These are phyloP conservation scores for Paecilomyces dactylethromorphus DNA, from an alignment of 2,329 filamentous ascomycete species.

Conservation along the genomic window DNA sequence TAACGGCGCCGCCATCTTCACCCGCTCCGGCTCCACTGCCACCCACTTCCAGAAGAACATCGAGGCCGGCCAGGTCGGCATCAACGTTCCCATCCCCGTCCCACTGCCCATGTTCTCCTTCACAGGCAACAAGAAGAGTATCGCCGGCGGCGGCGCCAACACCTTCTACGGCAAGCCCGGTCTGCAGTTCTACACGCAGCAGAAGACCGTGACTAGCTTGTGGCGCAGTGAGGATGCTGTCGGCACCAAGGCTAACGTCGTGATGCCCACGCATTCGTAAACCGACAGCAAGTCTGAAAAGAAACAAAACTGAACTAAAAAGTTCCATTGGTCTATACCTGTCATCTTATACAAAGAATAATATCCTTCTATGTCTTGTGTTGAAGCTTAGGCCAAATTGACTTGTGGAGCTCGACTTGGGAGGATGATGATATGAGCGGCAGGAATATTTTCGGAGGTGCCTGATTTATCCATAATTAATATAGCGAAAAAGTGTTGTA, in stretches of 20 bases:
- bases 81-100: constrained; percentile 62
- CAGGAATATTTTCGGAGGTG: not conserved
- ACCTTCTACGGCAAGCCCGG: constrained; percentile 95
- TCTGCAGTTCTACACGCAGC: constrained; percentile 90
- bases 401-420: not conserved
- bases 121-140: constrained; percentile 74
- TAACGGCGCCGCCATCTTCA: constrained; percentile 62
- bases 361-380: not conserved
- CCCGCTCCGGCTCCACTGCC: constrained; percentile 54
- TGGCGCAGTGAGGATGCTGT: constrained; percentile 85
- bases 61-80: constrained; percentile 60
- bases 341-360: not conserved
- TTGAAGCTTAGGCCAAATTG: not conserved
- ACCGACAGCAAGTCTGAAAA: not conserved
- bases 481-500: not conserved
- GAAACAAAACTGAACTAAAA: constrained; percentile 1
- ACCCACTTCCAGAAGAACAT: constrained; percentile 58
- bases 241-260: constrained; percentile 74
- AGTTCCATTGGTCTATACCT: too few relatives aligned
- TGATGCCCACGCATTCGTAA: constrained; percentile 70
- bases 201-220: constrained; percentile 92
- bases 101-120: constrained; percentile 58
- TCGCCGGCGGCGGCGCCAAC: constrained; percentile 85
- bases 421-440: not conserved
- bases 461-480: not conserved